Conservation (phyloP, 192 early-diverging fungal genomes). For the Mortierella hygrophila region DNA sequence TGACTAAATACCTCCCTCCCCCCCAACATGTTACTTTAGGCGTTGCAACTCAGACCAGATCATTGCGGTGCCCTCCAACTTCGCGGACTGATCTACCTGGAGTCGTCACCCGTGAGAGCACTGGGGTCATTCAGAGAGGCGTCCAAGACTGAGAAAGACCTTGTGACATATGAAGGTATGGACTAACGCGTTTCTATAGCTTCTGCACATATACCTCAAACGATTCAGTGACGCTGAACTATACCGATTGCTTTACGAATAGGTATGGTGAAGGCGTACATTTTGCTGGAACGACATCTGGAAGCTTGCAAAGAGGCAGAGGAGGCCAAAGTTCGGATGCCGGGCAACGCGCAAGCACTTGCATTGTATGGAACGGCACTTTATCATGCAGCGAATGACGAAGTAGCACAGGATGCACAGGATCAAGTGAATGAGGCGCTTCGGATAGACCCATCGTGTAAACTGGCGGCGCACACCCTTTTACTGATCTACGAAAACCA, state of each 20-base stretch:
- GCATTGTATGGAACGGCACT: constrained; percentile 30
- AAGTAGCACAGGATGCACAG: constrained; percentile 1
- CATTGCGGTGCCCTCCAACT: constrained; percentile 39
- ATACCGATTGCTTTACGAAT: neutral
- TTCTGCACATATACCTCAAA: too few relatives aligned
- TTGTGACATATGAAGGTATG: constrained; percentile 35
- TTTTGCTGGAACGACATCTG: constrained; percentile 22
- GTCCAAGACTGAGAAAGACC: constrained; percentile 18
- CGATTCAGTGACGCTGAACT: neutral
- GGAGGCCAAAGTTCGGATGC: constrained; percentile 22
- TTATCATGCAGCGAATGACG: constrained; percentile 10
- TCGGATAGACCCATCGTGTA: constrained; percentile 26
- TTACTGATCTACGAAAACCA: constrained; percentile 20
- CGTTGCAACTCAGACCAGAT: constrained; percentile 14
- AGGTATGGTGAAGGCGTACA: constrained; percentile 30
- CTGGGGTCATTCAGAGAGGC: constrained; percentile 26
- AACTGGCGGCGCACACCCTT: constrained; percentile 18
- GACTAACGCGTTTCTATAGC: neutral
- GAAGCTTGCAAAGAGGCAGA: constrained; percentile 22
- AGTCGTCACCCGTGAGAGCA: constrained; percentile 16
- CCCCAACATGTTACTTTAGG: neutral
- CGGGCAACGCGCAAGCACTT: constrained; percentile 20
- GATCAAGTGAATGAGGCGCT: constrained; percentile 21
- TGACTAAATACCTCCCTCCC: neutral
- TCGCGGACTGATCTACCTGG: constrained; percentile 14